These are phyloP conservation scores for Rauvolfia tetraphylla DNA, from an alignment of 257 asterid genomes.

Conservation along the genomic window DNA sequence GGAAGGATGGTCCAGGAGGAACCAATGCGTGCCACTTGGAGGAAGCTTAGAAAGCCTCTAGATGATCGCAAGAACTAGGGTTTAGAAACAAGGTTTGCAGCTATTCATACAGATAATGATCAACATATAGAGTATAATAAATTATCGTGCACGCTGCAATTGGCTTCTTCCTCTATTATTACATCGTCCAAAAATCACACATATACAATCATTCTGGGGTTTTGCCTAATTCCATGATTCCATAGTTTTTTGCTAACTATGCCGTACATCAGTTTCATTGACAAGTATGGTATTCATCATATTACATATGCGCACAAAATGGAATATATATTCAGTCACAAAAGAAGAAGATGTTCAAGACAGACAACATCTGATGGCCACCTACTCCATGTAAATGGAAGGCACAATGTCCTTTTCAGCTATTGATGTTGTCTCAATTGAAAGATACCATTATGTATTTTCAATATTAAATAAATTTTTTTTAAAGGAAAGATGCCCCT, in stretches of 20 bases:
- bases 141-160: slow-evolving; percentile 25
- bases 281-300: not conserved
- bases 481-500: slow-evolving; percentile 1
- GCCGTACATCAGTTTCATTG: not conserved
- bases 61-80: slow-evolving; percentile 25
- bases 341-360: no score
- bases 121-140: not conserved
- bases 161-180: slow-evolving; percentile 5
- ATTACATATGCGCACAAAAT: not conserved
- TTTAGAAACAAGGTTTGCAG: slow-evolving; percentile 4
- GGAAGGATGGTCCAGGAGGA: slow-evolving; percentile 19
- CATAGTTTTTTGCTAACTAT: not conserved
- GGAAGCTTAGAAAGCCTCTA: slow-evolving; percentile 25
- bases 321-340: not conserved
- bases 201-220: no score
- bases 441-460: slow-evolving; percentile 2
- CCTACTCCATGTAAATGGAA: slow-evolving; percentile 1
- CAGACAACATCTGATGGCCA: not conserved
- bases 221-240: not conserved
- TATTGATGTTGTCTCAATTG: not conserved
- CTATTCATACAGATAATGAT: slow-evolving; percentile 8
- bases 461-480: not conserved
- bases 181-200: slow-evolving; percentile 12
- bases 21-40: slow-evolving; percentile 57
- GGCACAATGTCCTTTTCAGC: slow-evolving; percentile 1